Base-by-base conservation (phyloP, 2,329 filamentous ascomycete genomes). In the Monosporascus sp. region DNA sequence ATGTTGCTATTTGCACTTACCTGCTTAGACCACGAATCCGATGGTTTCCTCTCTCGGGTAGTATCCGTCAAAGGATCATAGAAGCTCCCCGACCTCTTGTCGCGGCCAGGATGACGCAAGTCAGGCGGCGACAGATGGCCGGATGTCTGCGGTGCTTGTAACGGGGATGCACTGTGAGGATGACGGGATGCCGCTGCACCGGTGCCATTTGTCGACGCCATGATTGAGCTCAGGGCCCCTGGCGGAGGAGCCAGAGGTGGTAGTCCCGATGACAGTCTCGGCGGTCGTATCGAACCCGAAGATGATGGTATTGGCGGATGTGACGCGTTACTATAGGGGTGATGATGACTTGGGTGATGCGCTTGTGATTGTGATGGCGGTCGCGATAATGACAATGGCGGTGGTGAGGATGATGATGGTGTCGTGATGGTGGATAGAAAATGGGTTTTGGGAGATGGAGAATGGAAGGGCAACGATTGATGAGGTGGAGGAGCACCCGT, bases 1-100 rank as follows among this genome's bases (percentile, higher is more conserved):
- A 39, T 47, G 31, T 39, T 27, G 37, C 24, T 31, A 18, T 20
- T 39, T 41, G 18, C 53, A 58, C 66, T 64, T 61, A 68, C 67
- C 62, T 62, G 64, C 56, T 66, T 68, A 8, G 65, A 64, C 64
- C 65, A 65, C 54, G 56, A 62, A 50, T 74, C 71, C 24, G 68
- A 63, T 25, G 68, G 63, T 51, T 65, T 65, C 54, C 70, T 68
- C 57, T 74, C 68, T 54, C 69, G 67, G 25, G 72, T 72, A 8
- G 72, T 72, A 56, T 74, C 72, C 22, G 72, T 72, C 46, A 73
- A 69, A 41, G 72, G 73, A 59, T 75, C 72, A 65, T 75, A 75
- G 54, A 74, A 74, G 60, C 69, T 73, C 52, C 72, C 70, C 9
- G 69, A 63, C 7, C 67, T 65, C 62, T 73, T 74, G 50, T 74